These are phyloP conservation scores for Periconia digitata DNA, from an alignment of 2,329 filamentous ascomycete genomes.

Conservation along the genomic window DNA sequence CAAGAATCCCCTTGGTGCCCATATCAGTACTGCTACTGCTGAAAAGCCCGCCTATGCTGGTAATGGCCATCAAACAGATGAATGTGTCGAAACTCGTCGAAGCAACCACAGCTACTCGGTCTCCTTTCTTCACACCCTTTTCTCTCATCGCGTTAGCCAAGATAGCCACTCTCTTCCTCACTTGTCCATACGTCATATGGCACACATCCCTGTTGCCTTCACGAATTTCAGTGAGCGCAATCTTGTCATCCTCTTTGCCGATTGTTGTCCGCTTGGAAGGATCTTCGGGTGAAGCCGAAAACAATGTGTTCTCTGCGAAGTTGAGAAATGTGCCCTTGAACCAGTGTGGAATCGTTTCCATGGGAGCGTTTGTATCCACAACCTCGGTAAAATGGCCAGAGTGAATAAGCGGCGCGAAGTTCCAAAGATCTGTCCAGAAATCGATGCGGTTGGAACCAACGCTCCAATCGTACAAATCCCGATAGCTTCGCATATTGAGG, in stretches of 20 bases:
- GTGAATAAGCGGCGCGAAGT: slow-evolving; percentile 29
- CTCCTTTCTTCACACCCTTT: slow-evolving; percentile 68
- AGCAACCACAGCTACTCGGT: slow-evolving; percentile 74
- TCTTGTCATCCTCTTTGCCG: slow-evolving; percentile 69
- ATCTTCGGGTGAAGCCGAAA: slow-evolving; percentile 50
- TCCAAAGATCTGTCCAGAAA: slow-evolving; percentile 41
- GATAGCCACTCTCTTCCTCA: slow-evolving; percentile 61
- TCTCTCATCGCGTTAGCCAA: slow-evolving; percentile 68
- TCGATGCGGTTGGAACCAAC: slow-evolving; percentile 56
- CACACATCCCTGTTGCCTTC: slow-evolving; percentile 60
- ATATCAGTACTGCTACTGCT: slow-evolving; percentile 80
- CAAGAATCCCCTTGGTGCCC: slow-evolving; percentile 75
- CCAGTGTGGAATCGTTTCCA: slow-evolving; percentile 74
- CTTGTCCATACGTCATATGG: slow-evolving; percentile 66
- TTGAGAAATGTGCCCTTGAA: slow-evolving; percentile 75
- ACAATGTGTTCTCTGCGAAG: slow-evolving; percentile 80
- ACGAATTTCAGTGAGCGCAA: slow-evolving; percentile 72
- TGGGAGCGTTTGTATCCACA: slow-evolving; percentile 69
- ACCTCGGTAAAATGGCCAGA: slow-evolving; percentile 43
- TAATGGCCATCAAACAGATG: slow-evolving; percentile 68
- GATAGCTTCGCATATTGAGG: slow-evolving; percentile 65
- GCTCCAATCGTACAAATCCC: slow-evolving; percentile 72
- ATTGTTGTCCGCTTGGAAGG: slow-evolving; percentile 52
- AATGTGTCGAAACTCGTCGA: slow-evolving; percentile 76
- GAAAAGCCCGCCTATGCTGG: slow-evolving; percentile 73